Conservation (phyloP, 179 eudicot genomes). For the Silene vulgaris region DNA sequence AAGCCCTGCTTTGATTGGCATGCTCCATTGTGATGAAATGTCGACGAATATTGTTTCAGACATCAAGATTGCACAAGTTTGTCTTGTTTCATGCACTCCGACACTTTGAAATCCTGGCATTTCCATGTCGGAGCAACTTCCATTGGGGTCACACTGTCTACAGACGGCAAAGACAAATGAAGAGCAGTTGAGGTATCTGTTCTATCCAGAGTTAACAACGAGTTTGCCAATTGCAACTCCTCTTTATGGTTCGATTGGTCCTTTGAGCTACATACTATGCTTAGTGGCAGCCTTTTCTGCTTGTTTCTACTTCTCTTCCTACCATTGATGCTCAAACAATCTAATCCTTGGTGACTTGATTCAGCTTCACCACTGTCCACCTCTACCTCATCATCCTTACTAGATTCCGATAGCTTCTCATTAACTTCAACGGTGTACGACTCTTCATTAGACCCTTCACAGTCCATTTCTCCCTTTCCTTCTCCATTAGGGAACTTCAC, state of each 20-base stretch:
- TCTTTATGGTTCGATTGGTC: constrained; percentile 55
- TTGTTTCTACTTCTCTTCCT: constrained; percentile 73
- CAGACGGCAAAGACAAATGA: constrained; percentile 28
- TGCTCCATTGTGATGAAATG: constrained; percentile 28
- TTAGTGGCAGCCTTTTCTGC: constrained; percentile 72
- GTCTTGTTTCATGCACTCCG: constrained; percentile 52
- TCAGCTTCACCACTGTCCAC: constrained; percentile 40
- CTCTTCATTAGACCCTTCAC: constrained; percentile 18
- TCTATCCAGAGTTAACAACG: constrained; percentile 23
- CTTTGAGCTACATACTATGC: constrained; percentile 53
- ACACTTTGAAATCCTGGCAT: constrained; percentile 63
- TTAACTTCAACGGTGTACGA: constrained; percentile 30
- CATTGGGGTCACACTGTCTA: constrained; percentile 28
- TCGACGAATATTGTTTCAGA: constrained; percentile 25
- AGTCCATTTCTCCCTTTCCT: background rate
- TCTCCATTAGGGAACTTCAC: constrained; percentile 32
- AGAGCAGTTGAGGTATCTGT: constrained; percentile 26
- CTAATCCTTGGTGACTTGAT: constrained; percentile 33
- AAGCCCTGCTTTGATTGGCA: constrained; percentile 36
- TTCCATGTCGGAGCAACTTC: constrained; percentile 58
- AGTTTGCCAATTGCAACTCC: constrained; percentile 20
- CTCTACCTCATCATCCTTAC: constrained; percentile 33
- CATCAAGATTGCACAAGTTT: constrained; percentile 60
- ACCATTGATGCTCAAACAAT: constrained; percentile 37
- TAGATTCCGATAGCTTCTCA: constrained; percentile 34